Percentiles rank a stretch among this genome's conserved stretches.
phyloP scores from a whole-genome alignment of 352 stramenopile genomes.

The Pythium volutum region DNA sequence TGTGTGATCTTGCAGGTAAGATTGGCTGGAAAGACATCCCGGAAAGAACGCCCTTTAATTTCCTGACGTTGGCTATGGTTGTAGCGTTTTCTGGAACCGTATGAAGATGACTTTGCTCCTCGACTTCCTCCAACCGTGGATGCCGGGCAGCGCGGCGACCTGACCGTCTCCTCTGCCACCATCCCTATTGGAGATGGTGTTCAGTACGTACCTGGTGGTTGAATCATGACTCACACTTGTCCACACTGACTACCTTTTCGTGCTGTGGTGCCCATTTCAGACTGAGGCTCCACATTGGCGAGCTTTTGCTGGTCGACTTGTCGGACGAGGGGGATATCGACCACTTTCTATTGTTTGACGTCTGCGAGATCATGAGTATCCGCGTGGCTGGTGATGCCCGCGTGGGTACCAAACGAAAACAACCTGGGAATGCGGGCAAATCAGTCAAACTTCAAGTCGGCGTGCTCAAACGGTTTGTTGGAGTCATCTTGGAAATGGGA shows the following conservation, averaged over 20 bases:
- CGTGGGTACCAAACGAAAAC: conserved; percentile 6
- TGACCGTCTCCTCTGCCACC: conserved; percentile 41
- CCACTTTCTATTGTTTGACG: conserved; percentile 72
- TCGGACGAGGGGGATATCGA: conserved; percentile 46
- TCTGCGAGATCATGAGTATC: conserved; percentile 81
- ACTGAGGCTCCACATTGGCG: conserved; percentile 62
- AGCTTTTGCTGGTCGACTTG: conserved; percentile 75
- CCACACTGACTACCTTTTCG: not conserved
- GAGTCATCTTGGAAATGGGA: not conserved
- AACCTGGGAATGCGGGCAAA: not conserved
- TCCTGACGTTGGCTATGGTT: not conserved
- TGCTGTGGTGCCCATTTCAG: conserved; percentile 25
- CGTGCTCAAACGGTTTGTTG: conserved; percentile 67
- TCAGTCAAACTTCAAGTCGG: conserved; percentile 54
- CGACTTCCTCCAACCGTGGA: conserved; percentile 19
- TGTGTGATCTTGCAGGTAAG: conserved; percentile 78
- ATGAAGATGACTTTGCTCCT: conserved; percentile 42
- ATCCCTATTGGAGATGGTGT: conserved; percentile 61
- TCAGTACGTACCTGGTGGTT: conserved; percentile 31
- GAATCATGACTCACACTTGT: not conserved
- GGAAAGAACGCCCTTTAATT: not conserved
- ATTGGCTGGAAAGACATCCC: not conserved
- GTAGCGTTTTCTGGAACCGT: conserved; percentile 46
- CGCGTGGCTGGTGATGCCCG: conserved; percentile 4
- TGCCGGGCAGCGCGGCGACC: conserved; percentile 3